Base-by-base conservation (phyloP, 2,329 filamentous ascomycete genomes). In the Nemania sp. region DNA sequence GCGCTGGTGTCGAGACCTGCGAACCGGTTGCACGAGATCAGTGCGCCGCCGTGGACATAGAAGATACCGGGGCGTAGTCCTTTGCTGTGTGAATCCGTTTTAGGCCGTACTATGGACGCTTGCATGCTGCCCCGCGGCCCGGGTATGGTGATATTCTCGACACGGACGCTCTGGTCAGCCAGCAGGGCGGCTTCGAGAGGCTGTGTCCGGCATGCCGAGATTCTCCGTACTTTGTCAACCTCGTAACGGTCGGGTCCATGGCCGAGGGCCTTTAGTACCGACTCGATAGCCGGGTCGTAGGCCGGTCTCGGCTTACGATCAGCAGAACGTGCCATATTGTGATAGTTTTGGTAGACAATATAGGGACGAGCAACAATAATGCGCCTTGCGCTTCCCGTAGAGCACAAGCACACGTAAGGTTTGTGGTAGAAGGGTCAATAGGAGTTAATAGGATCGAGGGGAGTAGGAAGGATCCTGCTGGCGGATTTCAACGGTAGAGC, bases 41-140 rank as follows among this genome's bases (percentile, higher is more conserved):
- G 49, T 17, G 67, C 67, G 22, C 67, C 67, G 22, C 67, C 67
- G 45, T 70, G 67, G 24, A 69, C 59, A 50, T 69, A 70, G 52
- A 70, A 65, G 42, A 70, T 68, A 50, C 65, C 63, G 17, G 67
- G 58, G 15, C 52, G 51, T 8, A 47, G 62, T 42, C 61, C 62
- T 14, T 54, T 46, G 17, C 54, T 39, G 47, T 49, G 47, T 31
- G 57, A 61, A 28, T 58, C 61, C n/a, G 61, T 56, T 17, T 59
- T 57, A 15, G 66, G 67, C 36, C 63, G 61, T 19, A 68, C 64
- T 17, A 67, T 52, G 6, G 64, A 64, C 23, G 66, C 26, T 11
- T 53, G 61, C 24, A 69, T 56, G 43, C 55, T 48, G 24, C 64
- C 57, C 24, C 63, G 56, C 9, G 66, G 65, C 9, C 66, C 63